Evolutionary conservation across 176 grass and related monocot species (phyloP).

Genomic region (Neostapfia colusana): DNA sequence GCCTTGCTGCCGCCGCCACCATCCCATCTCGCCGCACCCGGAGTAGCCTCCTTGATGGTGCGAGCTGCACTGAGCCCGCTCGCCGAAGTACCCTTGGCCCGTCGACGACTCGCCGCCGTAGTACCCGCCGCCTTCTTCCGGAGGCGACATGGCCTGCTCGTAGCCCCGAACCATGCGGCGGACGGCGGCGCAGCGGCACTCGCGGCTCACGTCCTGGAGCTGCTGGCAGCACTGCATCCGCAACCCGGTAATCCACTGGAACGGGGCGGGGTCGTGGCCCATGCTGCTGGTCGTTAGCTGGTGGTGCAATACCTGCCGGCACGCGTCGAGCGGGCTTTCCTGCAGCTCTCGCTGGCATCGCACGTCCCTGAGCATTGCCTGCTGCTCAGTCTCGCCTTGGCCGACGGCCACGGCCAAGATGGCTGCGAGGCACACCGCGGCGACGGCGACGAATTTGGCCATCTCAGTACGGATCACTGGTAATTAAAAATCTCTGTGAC

Average conservation of each 20-base stretch:
- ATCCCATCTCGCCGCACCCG: background rate
- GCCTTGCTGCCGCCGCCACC: background rate
- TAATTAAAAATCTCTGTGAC: background rate
- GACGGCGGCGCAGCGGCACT: conserved; percentile 12
- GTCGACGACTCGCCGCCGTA: background rate
- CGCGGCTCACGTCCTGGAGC: conserved; percentile 34
- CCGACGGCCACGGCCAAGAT: conserved; percentile 25
- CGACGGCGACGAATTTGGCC: conserved; percentile 24
- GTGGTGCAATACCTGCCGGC: conserved; percentile 33
- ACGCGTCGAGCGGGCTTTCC: conserved; percentile 36
- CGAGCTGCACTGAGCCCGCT: background rate
- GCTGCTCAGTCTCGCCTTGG: background rate
- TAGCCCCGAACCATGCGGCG: conserved; percentile 42
- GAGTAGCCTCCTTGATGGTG: background rate
- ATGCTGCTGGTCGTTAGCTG: conserved; percentile 6
- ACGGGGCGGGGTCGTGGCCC: background rate
- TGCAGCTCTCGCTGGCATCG: conserved; percentile 38
- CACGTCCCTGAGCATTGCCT: conserved; percentile 19
- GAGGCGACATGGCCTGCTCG: conserved; percentile 31
- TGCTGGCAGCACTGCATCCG: conserved; percentile 50
- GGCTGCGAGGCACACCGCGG: conserved; percentile 12
- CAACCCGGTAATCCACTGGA: background rate
- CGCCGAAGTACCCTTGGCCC: background rate
- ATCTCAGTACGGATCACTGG: background rate
- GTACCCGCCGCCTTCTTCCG: background rate